phyloP scores from a whole-genome alignment of 2,329 filamentous ascomycete species.

The Madurella mycetomatis region DNA sequence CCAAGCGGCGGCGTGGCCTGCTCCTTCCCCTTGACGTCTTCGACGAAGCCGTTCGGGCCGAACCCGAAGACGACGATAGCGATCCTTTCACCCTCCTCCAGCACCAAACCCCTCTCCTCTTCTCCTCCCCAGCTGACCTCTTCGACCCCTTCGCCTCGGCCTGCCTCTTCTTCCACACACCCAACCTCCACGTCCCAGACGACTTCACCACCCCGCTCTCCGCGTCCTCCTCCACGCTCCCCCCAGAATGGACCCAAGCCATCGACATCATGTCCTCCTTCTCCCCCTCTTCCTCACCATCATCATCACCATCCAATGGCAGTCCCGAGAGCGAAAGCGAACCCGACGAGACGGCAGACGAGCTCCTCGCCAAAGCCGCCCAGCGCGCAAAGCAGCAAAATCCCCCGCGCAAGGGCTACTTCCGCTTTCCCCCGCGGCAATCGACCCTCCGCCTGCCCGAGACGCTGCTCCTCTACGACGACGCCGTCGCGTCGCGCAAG shows the following conservation, averaged over 20 bases:
- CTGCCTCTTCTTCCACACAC: conserved; percentile 53
- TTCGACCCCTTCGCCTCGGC: conserved; percentile 60
- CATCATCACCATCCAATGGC: background rate
- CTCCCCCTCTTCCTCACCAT: background rate
- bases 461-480: conserved; percentile 45
- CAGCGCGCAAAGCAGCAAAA: background rate
- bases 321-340: background rate
- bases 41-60: conserved; percentile 10
- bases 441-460: conserved; percentile 48
- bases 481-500: background rate
- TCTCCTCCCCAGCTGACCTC: conserved; percentile 43
- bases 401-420: conserved; percentile 37
- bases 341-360: conserved; percentile 5
- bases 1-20: background rate
- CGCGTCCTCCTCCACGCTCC: background rate
- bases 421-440: conserved; percentile 45
- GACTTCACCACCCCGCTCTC: conserved; percentile 34
- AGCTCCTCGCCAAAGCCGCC: conserved; percentile 5
- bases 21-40: background rate
- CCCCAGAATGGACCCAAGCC: conserved; percentile 8
- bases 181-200: conserved; percentile 43
- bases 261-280: conserved; percentile 11
- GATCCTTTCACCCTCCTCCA: conserved; percentile 35
- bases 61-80: conserved; percentile 29
- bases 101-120: conserved; percentile 39